Evolutionary conservation across 106 monocot species (phyloP), one percentile per base, ranked within the genome.

Genomic region (Allium fistulosum): DNA sequence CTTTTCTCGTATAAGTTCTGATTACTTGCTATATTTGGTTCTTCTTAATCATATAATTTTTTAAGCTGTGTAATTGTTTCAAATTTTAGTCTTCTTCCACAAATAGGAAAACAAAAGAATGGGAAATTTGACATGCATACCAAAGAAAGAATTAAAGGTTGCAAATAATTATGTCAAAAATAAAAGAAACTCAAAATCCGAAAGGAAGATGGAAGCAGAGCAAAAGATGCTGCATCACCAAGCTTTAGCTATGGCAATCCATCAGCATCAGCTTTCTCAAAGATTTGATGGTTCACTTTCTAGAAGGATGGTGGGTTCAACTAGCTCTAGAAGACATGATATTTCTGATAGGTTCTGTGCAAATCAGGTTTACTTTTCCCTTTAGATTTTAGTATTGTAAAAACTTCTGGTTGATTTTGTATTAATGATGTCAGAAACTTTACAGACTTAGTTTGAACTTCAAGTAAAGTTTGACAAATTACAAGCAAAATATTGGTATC

Each of bases 251-350:
- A 80, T 88, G 77, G 82, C 88, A 18, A 80, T 87, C 49, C 92
- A 92, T 61, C 88, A 88, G 67, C 87, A 82, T 62, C 85, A 82
- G 62, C 71, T 82, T 9, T 82, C 87, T 0, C 87, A 87, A 70
- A 67, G 87, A 58, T 91, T 87, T 57, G 85, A 88, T 1, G 92
- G 92, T 28, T 93, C 93, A 17, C 81, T 94, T 78, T 94, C 94
- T 17, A 72, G 94, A 48, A 71, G 92, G 61, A 37, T 37, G 37
- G 77, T 88, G 18, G 85, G 85, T 16, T 74, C 83, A 17, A 86
- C 79, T 14, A 84, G 83, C 75, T 87, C 84, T 5, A 71, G 94
- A 49, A 59, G 94, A 61, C 63, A 72, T 61, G 77, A 78, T 48
- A 52, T 90, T 12, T 75, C 90, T 12, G 94, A 94, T 51, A 76